These are phyloP conservation scores for Calonectria hawksworthii DNA, from an alignment of 2,329 filamentous ascomycete species.

Conservation along the genomic window DNA sequence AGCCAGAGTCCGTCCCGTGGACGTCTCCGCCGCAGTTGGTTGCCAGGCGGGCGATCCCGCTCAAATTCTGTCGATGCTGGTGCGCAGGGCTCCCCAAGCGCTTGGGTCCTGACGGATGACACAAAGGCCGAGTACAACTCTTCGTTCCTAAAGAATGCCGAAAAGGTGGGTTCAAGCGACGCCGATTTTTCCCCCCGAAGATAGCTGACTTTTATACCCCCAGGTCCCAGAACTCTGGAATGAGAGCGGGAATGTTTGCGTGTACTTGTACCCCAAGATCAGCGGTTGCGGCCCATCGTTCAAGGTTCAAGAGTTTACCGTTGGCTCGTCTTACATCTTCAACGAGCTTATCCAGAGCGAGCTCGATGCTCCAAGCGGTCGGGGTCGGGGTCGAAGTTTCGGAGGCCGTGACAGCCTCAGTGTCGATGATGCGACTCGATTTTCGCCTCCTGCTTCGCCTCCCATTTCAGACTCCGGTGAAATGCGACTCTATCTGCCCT, in stretches of 20 bases:
- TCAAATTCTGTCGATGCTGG: slow-evolving; percentile 61
- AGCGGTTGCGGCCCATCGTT: slow-evolving; percentile 70
- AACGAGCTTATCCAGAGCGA: slow-evolving; percentile 66
- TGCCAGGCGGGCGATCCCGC: slow-evolving; percentile 65
- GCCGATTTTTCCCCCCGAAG: slow-evolving; percentile 7
- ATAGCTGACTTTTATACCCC: slow-evolving; percentile 32
- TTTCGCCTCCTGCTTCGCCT: slow-evolving; percentile 55
- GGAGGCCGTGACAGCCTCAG: slow-evolving; percentile 62
- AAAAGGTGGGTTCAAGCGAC: slow-evolving; percentile 61
- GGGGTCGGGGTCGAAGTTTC: slow-evolving; percentile 60
- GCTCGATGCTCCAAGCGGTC: slow-evolving; percentile 47
- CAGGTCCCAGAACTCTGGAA: slow-evolving; percentile 78
- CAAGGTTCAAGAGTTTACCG: slow-evolving; percentile 68
- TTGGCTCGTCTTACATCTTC: slow-evolving; percentile 68
- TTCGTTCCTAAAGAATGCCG: slow-evolving; percentile 63
- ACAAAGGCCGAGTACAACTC: slow-evolving; percentile 69
- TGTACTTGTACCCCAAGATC: slow-evolving; percentile 69
- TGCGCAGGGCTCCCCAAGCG: slow-evolving; percentile 45
- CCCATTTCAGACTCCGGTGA: slow-evolving; percentile 56
- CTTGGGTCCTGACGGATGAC: slow-evolving; percentile 70
- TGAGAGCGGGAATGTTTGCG: slow-evolving; percentile 68
- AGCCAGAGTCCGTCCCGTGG: slow-evolving; percentile 62
- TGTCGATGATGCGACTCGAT: slow-evolving; percentile 63
- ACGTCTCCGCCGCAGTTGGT: slow-evolving; percentile 67
- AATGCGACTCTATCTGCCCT: slow-evolving; percentile 68